These are phyloP conservation scores for Uronychia setigera DNA, from an alignment of 73 alveolate species.

Conservation along the genomic window DNA sequence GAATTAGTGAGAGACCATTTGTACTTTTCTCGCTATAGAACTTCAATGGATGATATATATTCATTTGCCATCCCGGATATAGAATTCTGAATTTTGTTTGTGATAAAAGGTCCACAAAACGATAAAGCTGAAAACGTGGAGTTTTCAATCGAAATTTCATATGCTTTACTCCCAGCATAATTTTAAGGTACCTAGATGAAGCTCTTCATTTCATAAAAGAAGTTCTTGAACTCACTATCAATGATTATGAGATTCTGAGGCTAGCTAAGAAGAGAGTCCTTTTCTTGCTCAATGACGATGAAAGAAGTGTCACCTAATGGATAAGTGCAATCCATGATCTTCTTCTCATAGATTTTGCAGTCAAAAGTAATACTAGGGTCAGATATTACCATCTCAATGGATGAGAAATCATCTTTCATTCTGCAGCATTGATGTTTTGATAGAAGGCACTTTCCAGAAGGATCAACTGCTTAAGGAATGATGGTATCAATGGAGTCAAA, in stretches of 20 bases:
- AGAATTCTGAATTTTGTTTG: too few species aligned
- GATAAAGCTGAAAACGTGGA: neutral
- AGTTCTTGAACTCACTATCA: neutral
- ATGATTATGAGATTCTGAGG: neutral
- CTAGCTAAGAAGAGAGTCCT: too few species aligned
- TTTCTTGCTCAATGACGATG: neutral
- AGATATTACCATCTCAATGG: neutral
- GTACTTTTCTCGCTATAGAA: neutral
- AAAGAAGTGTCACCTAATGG: neutral
- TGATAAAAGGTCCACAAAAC: neutral
- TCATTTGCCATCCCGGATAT: neutral
- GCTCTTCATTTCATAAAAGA: neutral
- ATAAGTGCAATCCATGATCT: neutral
- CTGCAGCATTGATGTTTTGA: neutral
- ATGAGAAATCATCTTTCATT: neutral
- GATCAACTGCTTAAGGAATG: neutral
- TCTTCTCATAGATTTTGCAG: neutral
- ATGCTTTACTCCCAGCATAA: neutral
- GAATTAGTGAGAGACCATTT: neutral
- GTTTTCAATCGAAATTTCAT: neutral
- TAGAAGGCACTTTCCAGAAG: neutral
- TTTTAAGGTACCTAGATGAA: neutral
- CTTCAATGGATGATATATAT: too few species aligned
- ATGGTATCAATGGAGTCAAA: neutral
- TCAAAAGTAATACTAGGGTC: neutral